Base-by-base conservation (phyloP, 148 eudicot species). In the Gaultheria prostrata region DNA sequence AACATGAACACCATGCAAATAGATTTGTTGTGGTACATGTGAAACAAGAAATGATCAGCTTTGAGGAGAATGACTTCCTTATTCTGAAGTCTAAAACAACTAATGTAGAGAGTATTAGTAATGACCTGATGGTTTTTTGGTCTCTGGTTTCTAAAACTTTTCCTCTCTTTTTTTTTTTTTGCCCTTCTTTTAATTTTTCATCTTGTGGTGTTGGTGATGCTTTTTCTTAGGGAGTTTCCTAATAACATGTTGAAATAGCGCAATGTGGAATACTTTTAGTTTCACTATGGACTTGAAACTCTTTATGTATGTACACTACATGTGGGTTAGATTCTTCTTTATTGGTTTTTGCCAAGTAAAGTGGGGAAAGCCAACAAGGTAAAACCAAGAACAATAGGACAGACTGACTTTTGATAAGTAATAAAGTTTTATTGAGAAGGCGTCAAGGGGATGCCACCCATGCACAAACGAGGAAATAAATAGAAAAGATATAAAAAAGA, bases 401-500 rank as follows among this genome's bases (percentile, higher is more conserved):
- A 30, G 20, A 11, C 7, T 28, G 43, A 43, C 43, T 39, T 39
- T 39, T 39, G 43, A 39, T 39, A 39, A 39, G 43, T 39, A 39
- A 39, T 39, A 39, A 39, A 39, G 43, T 5, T 39, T 39, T 39
- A 39, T 39, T 39, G 4, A 39, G 43, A 39, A 39, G 43, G 43
- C 43, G 4, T 39, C 43, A 39, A 39, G 43, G 43, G 43, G 4
- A 39, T 39, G 43, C 7, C 43, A 39, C 5, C 43, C 43, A 39
- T 39, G 43, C 4, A 39, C 43, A 39, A 39, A 39, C 4, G 7
- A 39, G 43, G 43, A 0, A 39, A 39, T 39, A 6, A 39, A 39
- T 39, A 39, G 3, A 39, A 3, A 39, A 39, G 43, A 84, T 79
- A n/a, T 77, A 82, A 35, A 82, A 28, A 45, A 88, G n/a, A 33